These are phyloP conservation scores for Penicillium sp. DNA, from an alignment of 2,329 filamentous ascomycete species.

Conservation along the genomic window DNA sequence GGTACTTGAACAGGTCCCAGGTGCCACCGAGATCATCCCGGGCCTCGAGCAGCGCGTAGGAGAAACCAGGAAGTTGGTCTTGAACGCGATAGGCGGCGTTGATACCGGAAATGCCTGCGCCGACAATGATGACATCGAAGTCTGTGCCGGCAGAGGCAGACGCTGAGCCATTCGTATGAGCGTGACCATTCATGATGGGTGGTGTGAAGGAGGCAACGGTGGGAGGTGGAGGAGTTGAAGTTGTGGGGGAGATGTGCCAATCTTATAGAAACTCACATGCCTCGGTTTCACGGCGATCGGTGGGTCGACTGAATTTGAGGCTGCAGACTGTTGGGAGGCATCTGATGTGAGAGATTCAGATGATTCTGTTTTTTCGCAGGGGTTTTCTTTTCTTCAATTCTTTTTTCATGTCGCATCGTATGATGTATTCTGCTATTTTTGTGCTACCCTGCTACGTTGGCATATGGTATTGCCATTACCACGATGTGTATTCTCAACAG, in stretches of 20 bases:
- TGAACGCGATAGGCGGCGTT: constrained; percentile 75
- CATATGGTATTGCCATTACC: no score
- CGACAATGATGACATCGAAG: constrained; percentile 67
- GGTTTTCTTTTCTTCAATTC: no score
- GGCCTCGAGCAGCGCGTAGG: constrained; percentile 70
- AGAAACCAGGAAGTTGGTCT: constrained; percentile 57
- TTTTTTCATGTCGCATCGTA: no score
- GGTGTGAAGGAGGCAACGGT: background rate
- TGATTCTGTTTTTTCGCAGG: no score
- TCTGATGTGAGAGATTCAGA: no score
- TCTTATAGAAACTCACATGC: constrained; percentile 22
- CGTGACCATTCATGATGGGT: constrained; percentile 22
- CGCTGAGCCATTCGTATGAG: constrained; percentile 9
- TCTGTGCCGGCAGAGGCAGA: background rate
- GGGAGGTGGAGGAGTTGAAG: background rate
- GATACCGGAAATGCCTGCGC: constrained; percentile 76
- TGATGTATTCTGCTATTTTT: no score
- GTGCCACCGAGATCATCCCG: constrained; percentile 72
- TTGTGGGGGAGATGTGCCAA: background rate
- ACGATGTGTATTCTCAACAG: background rate
- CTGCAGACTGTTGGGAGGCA: no score
- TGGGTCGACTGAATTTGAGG: background rate
- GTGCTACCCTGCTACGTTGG: no score
- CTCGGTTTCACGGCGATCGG: constrained; percentile 26
- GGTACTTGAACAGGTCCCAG: constrained; percentile 78